These are phyloP conservation scores for Calonectria leucothoes DNA, from an alignment of 2,329 filamentous ascomycete species.

Conservation along the genomic window DNA sequence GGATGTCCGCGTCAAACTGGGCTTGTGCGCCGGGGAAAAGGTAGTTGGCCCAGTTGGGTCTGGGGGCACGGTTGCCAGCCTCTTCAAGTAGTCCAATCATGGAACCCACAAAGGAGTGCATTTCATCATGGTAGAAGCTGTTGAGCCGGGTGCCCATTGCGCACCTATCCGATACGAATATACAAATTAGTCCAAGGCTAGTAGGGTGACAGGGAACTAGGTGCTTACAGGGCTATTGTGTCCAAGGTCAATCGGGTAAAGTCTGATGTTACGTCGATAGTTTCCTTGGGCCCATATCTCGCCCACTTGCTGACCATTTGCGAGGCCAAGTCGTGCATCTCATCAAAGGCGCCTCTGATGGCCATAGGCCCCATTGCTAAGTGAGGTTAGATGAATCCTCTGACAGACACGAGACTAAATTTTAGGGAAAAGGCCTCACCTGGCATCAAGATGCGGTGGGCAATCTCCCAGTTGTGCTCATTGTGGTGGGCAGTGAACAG, in stretches of 20 bases:
- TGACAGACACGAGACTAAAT: too few relatives aligned
- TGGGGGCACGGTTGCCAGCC: slow-evolving; percentile 60
- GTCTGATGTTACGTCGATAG: slow-evolving; percentile 66
- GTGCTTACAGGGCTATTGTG: slow-evolving; percentile 65
- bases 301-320: slow-evolving; percentile 70
- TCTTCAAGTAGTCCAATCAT: slow-evolving; percentile 71
- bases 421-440: slow-evolving; percentile 35
- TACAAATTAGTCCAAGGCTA: not conserved
- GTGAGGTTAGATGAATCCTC: not conserved
- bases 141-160: slow-evolving; percentile 71
- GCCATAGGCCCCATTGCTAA: slow-evolving; percentile 69
- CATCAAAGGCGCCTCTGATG: slow-evolving; percentile 56
- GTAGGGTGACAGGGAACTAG: not conserved
- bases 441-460: slow-evolving; percentile 71
- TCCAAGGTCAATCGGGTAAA: slow-evolving; percentile 73
- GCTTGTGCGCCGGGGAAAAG: slow-evolving; percentile 56
- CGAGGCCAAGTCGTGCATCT: slow-evolving; percentile 70
- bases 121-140: slow-evolving; percentile 60
- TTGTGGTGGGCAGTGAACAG: slow-evolving; percentile 65
- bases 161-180: slow-evolving; percentile 38
- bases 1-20: slow-evolving; percentile 63
- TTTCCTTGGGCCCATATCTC: slow-evolving; percentile 52
- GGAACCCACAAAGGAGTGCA: slow-evolving; percentile 50
- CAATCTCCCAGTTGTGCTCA: slow-evolving; percentile 64
- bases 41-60: slow-evolving; percentile 58